Conservation (phyloP, 345 rosid genomes). For the Gossypium australe region DNA sequence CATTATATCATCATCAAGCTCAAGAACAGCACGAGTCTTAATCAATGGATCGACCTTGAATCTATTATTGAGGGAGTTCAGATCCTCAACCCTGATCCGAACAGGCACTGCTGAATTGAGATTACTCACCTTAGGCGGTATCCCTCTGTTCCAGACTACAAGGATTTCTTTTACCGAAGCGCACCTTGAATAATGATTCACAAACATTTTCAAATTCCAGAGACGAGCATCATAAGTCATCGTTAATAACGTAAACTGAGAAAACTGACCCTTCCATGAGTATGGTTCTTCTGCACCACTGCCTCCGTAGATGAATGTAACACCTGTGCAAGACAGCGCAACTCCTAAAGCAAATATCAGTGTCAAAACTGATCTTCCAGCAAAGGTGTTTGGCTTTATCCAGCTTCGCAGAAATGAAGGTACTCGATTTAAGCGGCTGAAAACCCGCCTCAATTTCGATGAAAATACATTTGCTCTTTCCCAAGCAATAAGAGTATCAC, state of each 20-base stretch:
- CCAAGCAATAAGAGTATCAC: conserved; percentile 41
- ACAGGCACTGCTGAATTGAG: conserved; percentile 82
- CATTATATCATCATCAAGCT: conserved; percentile 96
- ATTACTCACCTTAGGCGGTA: conserved; percentile 53
- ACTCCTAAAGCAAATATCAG: conserved; percentile 45
- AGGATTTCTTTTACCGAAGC: conserved; percentile 87
- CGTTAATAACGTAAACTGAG: conserved; percentile 83
- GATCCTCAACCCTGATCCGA: conserved; percentile 69
- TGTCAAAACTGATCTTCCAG: conserved; percentile 50
- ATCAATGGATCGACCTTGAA: conserved; percentile 68
- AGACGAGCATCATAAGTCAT: conserved; percentile 98
- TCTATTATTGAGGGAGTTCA: conserved; percentile 80
- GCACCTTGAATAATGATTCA: conserved; percentile 88
- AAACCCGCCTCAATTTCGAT: conserved; percentile 46
- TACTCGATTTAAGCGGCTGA: conserved; percentile 63
- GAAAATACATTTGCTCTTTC: conserved; percentile 50
- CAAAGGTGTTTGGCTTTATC: conserved; percentile 42
- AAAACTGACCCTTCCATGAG: conserved; percentile 54
- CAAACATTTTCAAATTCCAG: conserved; percentile 93
- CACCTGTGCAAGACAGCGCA: conserved; percentile 47
- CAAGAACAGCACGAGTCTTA: conserved; percentile 75
- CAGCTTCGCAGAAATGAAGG: conserved; percentile 54
- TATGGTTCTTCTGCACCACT: conserved; percentile 73
- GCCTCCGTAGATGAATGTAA: conserved; percentile 67
- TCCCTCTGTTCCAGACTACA: conserved; percentile 96